Conservation (phyloP, 2,329 filamentous ascomycete species). For the Venturia oleaginea region DNA sequence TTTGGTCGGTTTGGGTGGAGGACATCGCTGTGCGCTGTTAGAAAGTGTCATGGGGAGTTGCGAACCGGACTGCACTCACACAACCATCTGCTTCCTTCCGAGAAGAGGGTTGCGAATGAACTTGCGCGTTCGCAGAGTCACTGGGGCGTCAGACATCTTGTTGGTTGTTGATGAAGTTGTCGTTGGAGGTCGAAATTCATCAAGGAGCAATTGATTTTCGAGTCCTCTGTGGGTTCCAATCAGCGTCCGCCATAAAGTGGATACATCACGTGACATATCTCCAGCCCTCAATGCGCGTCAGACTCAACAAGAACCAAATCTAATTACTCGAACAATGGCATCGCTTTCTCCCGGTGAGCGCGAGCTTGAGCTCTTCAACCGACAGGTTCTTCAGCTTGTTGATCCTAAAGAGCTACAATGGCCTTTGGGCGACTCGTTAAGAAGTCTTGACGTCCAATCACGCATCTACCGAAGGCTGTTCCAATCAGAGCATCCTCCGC, state of each 20-base stretch:
- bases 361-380: constrained; percentile 43
- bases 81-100: constrained; percentile 68
- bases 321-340: neutral
- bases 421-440: constrained; percentile 51
- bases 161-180: neutral
- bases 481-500: constrained; percentile 51
- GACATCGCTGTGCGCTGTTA: constrained; percentile 65
- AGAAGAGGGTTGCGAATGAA: constrained; percentile 99
- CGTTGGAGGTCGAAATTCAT: neutral
- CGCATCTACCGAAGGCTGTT: constrained; percentile 61
- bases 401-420: constrained; percentile 52
- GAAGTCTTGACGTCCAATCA: constrained; percentile 53
- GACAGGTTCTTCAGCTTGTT: constrained; percentile 72
- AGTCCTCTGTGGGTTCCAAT: constrained; percentile 12
- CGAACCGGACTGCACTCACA: constrained; percentile 11
- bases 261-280: neutral
- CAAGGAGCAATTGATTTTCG: neutral
- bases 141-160: constrained; percentile 74
- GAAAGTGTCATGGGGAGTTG: neutral
- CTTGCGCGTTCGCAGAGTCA: constrained; percentile 80
- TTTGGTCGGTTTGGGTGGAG: constrained; percentile 98
- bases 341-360: neutral
- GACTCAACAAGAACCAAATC: neutral
- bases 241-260: constrained; percentile 19
- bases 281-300: neutral